These are phyloP conservation scores for Prunus mume DNA, from an alignment of 306 rosid genomes.

Conservation along the genomic window DNA sequence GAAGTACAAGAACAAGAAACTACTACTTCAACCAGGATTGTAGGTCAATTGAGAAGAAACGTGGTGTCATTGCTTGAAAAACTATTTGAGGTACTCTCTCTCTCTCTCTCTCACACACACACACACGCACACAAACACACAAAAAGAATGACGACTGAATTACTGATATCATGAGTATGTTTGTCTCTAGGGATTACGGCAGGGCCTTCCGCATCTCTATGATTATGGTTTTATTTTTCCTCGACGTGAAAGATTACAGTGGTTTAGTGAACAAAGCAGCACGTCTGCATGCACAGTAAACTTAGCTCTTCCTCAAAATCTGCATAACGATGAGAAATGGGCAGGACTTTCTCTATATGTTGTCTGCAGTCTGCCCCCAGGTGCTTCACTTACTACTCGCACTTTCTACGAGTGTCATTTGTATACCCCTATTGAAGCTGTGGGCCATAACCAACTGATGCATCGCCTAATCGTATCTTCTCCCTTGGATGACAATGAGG, in stretches of 20 bases:
- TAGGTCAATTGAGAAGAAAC: background rate
- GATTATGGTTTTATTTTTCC: background rate
- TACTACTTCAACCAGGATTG: background rate
- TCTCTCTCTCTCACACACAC: background rate
- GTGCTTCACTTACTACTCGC: no score
- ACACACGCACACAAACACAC: no score
- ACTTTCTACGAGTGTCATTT: background rate
- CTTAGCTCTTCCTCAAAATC: background rate
- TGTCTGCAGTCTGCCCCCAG: background rate
- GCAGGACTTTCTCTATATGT: constrained; percentile 5
- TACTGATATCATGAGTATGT: background rate
- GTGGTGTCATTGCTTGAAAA: background rate
- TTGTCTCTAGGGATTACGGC: background rate
- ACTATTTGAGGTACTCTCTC: background rate
- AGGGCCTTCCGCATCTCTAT: background rate
- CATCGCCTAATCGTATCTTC: background rate
- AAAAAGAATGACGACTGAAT: no score
- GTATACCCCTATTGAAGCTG: background rate
- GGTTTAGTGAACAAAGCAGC: background rate
- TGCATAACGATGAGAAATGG: background rate
- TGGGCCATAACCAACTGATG: background rate
- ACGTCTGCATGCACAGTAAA: background rate
- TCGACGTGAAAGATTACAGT: background rate
- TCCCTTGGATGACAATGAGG: background rate
- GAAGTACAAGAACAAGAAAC: background rate